A percentile compares a stretch with the other conserved stretches of the same genome.
phyloP scores from a whole-genome alignment of 768 basidiomycete genomes.

The Cystofilobasidium ferigula region DNA sequence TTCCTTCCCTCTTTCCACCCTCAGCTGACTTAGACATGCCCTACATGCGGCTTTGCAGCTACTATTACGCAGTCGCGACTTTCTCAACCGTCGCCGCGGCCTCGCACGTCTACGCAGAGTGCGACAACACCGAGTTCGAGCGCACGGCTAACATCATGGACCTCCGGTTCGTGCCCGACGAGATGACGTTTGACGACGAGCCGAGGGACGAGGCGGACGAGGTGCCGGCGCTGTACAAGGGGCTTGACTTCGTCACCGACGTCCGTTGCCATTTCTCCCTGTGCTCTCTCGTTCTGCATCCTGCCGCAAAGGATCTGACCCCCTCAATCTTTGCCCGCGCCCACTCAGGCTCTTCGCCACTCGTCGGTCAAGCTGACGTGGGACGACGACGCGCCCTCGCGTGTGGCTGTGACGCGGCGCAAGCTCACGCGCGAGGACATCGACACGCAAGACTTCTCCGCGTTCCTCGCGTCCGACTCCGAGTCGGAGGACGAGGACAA shows the following conservation, averaged over 20 bases:
- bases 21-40: neutral
- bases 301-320: neutral
- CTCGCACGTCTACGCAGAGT: constrained; percentile 64
- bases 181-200: constrained; percentile 71
- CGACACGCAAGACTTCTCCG: constrained; percentile 79
- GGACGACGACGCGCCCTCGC: constrained; percentile 93
- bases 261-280: constrained; percentile 44
- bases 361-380: constrained; percentile 97
- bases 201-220: constrained; percentile 62
- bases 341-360: constrained; percentile 73
- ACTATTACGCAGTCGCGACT: constrained; percentile 87
- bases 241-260: constrained; percentile 82
- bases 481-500: constrained; percentile 49
- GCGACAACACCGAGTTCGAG: constrained; percentile 91
- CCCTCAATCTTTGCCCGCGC: neutral
- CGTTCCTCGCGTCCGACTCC: constrained; percentile 60
- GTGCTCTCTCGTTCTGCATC: neutral
- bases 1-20: neutral
- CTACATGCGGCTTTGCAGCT: constrained; percentile 45
- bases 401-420: constrained; percentile 66
- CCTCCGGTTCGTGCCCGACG: constrained; percentile 82
- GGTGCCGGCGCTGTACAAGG: constrained; percentile 46
- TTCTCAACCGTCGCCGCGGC: constrained; percentile 72
- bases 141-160: constrained; percentile 93
- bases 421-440: constrained; percentile 70